Base-by-base conservation (phyloP, 176 grass and related monocot species). In the Coix lacrymajobi region DNA sequence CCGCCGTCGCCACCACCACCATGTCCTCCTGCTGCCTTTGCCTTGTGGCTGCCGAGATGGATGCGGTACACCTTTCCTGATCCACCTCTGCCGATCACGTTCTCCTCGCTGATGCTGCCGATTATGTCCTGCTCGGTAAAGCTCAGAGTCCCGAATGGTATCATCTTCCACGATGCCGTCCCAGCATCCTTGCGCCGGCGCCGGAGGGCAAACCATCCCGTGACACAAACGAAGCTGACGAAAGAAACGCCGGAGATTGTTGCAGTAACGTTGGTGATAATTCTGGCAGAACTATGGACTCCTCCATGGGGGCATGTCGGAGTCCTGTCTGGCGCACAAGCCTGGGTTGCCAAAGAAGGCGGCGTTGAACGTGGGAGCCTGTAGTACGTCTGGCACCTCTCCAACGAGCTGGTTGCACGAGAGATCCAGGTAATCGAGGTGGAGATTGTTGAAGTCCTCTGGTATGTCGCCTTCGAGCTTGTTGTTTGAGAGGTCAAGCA, bases 81-180 rank as follows among this genome's bases (percentile, higher is more conserved):
- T 33, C 94, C 87, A 5, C 91, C 94, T 64, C 86, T 81, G 65
- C 94, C 94, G 62, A 97, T 87, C 40, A 77, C 19, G 31, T 93
- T 93, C n/a, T 87, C 54, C 36, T 97, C 90, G 28, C 8, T 54
- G 39, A 97, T 81, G 36, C 81, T 78, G 24, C 60, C 24, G 25
- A 83, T 22, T 19, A 97, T 52, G 49, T 51, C 74, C 7, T 43
- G 38, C 37, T 73, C 84, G 1, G 63, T 89, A 73, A 96, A 91
- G 77, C 89, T 34, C 32, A 93, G 12, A 25, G 62, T 8, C 5
- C 86, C 85, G 63, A 96, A 96, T 11, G 74, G 68, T 33, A 62
- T 93, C 79, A 91, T 6, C 52, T 89, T 88, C 90, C 91, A 96
- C 29, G 78, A 26, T 11, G 34, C 0, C 6, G 34, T 36, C 34